Percentiles rank a stretch among this genome's conserved stretches.
These are phyloP conservation scores for Dioszegia hungarica DNA, from an alignment of 768 basidiomycete genomes.

Conservation along the genomic window DNA sequence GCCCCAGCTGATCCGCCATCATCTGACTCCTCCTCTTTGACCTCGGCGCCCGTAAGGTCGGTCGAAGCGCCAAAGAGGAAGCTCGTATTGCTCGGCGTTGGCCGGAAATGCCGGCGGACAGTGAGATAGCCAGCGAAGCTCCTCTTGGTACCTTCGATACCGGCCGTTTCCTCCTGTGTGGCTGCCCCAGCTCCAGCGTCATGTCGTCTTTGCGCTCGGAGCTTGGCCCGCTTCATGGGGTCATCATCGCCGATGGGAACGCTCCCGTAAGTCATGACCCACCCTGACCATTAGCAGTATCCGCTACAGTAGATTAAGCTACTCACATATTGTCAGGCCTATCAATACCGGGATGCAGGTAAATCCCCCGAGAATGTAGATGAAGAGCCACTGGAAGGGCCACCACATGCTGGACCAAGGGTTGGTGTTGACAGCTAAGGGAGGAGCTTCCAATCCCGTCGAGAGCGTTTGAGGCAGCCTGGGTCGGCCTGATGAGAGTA, in stretches of 20 bases:
- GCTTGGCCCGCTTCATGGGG: constrained; percentile 50
- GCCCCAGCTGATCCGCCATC: neutral
- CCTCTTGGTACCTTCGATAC: constrained; percentile 2
- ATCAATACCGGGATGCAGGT: constrained; percentile 81
- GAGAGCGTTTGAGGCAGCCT: too few species aligned
- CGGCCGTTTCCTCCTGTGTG: neutral
- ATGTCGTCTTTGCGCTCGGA: constrained; percentile 31
- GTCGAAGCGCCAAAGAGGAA: constrained; percentile 4
- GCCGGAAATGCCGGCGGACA: constrained; percentile 30
- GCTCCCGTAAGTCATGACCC: constrained; percentile 64
- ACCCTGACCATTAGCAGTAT: constrained; percentile 12
- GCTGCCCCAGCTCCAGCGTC: neutral
- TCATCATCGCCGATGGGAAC: constrained; percentile 66
- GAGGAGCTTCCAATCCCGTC: too few species aligned
- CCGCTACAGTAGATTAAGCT: neutral
- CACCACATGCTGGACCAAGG: constrained; percentile 31
- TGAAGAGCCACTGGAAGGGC: constrained; percentile 51
- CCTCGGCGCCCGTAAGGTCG: constrained; percentile 8
- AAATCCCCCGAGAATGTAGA: constrained; percentile 82
- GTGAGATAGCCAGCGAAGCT: constrained; percentile 39
- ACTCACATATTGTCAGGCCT: constrained; percentile 53
- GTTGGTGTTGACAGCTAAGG: too few species aligned
- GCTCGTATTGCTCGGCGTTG: constrained; percentile 1
- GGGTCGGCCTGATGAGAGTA: too few species aligned
- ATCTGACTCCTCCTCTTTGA: constrained; percentile 17